Conservation (phyloP, 2,329 filamentous ascomycete genomes). For the Trichothecium sympodiale region DNA sequence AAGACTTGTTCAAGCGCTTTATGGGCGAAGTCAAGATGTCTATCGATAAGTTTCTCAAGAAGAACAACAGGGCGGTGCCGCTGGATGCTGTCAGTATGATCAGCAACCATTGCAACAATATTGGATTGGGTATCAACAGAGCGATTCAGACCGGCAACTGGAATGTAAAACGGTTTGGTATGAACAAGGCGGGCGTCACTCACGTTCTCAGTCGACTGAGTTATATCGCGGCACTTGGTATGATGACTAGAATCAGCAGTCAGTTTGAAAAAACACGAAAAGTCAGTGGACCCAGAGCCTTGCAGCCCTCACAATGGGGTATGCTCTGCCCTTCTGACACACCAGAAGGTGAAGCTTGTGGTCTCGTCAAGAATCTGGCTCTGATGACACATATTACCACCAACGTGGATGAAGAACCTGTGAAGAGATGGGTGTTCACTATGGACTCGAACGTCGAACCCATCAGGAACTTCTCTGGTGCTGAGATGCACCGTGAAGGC, state of each 20-base stretch:
- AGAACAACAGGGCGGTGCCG: slow-evolving; percentile 76
- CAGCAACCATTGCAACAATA: slow-evolving; percentile 72
- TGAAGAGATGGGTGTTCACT: slow-evolving; percentile 75
- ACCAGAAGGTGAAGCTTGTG: slow-evolving; percentile 95
- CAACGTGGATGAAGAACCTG: slow-evolving; percentile 84
- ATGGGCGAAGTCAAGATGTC: slow-evolving; percentile 79
- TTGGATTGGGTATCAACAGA: slow-evolving; percentile 87
- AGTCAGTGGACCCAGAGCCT: slow-evolving; percentile 85
- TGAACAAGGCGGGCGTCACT: slow-evolving; percentile 94
- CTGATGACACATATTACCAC: slow-evolving; percentile 99
- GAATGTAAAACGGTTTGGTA: slow-evolving; percentile 96
- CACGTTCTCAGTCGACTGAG: slow-evolving; percentile 91
- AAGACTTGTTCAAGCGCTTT: slow-evolving; percentile 96
- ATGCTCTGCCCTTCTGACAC: slow-evolving; percentile 98
- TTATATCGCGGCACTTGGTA: slow-evolving; percentile 92
- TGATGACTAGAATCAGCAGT: slow-evolving; percentile 98
- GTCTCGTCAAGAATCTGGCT: slow-evolving; percentile 93
- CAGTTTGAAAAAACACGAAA: slow-evolving; percentile 99
- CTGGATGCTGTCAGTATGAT: slow-evolving; percentile 84
- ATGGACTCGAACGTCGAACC: slow-evolving; percentile 76
- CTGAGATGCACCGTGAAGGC: slow-evolving; percentile 75
- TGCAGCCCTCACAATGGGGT: slow-evolving; percentile 95
- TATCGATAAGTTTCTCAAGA: slow-evolving; percentile 92
- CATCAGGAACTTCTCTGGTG: slow-evolving; percentile 59
- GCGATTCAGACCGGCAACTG: slow-evolving; percentile 97